Evolutionary conservation across 2,329 filamentous ascomycete genomes (phyloP).

Genomic region (Hymenotorrendiella dingleyae): DNA sequence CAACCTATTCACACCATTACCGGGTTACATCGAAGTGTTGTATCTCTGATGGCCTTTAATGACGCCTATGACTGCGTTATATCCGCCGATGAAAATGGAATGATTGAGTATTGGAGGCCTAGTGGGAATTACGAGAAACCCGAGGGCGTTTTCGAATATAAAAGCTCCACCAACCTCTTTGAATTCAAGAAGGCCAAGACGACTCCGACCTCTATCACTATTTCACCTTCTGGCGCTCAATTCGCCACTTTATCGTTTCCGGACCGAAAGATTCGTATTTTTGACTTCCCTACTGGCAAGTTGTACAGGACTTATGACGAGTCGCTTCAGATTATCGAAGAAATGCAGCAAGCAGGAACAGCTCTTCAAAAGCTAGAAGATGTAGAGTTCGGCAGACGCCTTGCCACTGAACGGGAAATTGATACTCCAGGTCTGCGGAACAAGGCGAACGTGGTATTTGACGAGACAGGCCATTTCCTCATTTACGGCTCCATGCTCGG

Average conservation of each 20-base stretch:
- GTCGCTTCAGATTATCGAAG: constrained; percentile 78
- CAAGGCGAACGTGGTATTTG: constrained; percentile 84
- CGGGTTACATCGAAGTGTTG: constrained; percentile 72
- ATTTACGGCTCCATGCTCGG: constrained; percentile 89
- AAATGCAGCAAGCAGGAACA: constrained; percentile 94
- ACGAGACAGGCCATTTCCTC: constrained; percentile 93
- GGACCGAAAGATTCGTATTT: constrained; percentile 86
- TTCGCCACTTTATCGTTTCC: constrained; percentile 89
- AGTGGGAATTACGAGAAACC: constrained; percentile 81
- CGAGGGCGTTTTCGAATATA: constrained; percentile 83
- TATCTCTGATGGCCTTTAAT: constrained; percentile 86
- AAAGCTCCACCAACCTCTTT: constrained; percentile 89
- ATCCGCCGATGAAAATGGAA: constrained; percentile 81
- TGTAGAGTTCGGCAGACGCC: constrained; percentile 82
- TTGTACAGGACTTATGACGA: constrained; percentile 92
- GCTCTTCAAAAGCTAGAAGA: constrained; percentile 76
- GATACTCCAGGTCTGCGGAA: constrained; percentile 62
- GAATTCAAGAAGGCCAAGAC: constrained; percentile 97
- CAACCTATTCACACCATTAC: constrained; percentile 72
- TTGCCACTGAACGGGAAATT: constrained; percentile 82
- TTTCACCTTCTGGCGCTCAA: constrained; percentile 80
- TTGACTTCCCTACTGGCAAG: constrained; percentile 86
- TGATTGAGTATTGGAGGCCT: constrained; percentile 96
- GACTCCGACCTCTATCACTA: constrained; percentile 70
- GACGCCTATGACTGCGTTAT: constrained; percentile 83